Evolutionary conservation across 2,329 filamentous ascomycete species (phyloP).

Genomic region (Cordyceps cicadae): DNA sequence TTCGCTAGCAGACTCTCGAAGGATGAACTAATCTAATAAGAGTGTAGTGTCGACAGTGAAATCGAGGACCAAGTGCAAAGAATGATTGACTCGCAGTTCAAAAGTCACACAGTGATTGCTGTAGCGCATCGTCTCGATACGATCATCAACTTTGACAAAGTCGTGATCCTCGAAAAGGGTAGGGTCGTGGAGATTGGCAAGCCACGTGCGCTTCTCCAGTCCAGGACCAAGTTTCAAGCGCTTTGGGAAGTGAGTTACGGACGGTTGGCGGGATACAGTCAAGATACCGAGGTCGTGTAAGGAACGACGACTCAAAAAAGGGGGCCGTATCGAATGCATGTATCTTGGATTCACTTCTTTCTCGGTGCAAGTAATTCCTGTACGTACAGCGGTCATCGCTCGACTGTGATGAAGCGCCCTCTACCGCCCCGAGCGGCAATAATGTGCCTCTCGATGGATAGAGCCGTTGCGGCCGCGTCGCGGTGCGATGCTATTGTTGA

Average conservation of each 20-base stretch:
- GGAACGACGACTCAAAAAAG: background rate
- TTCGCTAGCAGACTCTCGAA: background rate
- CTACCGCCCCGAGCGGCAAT: slow-evolving; percentile 36
- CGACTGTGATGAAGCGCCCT: slow-evolving; percentile 41
- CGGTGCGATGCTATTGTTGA: slow-evolving; percentile 26
- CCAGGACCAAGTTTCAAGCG: slow-evolving; percentile 17
- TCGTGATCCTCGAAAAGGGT: slow-evolving; percentile 22
- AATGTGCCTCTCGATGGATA: slow-evolving; percentile 40
- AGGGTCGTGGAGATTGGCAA: slow-evolving; percentile 20
- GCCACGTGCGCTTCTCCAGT: slow-evolving; percentile 17
- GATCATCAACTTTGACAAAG: slow-evolving; percentile 28
- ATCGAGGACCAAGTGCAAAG: slow-evolving; percentile 26
- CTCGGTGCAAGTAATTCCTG: background rate
- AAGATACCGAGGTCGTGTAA: background rate
- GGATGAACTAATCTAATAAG: background rate
- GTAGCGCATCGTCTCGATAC: slow-evolving; percentile 35
- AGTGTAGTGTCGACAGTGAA: slow-evolving; percentile 24
- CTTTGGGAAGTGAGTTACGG: slow-evolving; percentile 22
- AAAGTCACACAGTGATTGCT: slow-evolving; percentile 42
- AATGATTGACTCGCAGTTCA: slow-evolving; percentile 25
- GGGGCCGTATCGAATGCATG: background rate
- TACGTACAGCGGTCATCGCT: slow-evolving; percentile 21
- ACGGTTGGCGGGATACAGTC: background rate
- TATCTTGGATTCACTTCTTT: background rate
- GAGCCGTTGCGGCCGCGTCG: slow-evolving; percentile 31